Evolutionary conservation across 1,139 yeast species (phyloP), one percentile per base, ranked within the genome.

Genomic region (Debaryomyces sp.): DNA sequence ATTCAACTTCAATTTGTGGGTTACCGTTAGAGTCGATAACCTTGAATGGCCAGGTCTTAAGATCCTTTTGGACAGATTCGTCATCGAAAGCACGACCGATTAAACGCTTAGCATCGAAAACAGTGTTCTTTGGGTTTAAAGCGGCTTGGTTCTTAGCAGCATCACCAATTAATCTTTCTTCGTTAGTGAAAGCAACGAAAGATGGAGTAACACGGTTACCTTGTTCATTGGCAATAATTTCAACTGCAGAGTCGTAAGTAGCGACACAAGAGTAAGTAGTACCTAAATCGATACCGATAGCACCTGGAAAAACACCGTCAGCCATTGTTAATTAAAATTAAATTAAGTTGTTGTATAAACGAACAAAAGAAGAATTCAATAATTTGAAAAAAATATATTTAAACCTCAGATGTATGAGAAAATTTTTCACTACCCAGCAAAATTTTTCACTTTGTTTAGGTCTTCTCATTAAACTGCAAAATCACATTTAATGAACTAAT

Each of bases 221-320:
- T 84, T 91, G 97, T 79, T 91, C 97, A 83, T 91, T 91, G 77
- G 97, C 96, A 78, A 91, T 90, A 75, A 91, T 91, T 78, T 90
- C 97, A 64, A 85, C 70, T 59, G 87, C 91, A 81, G 84, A 88
- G 80, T 82, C 96, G 81, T 82, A 89, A 79, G 90, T 89, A 69
- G 97, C 97, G 64, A 91, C 98, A 87, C 97, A 91, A 59, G 97
- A 91, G 89, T 92, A 89, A 64, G 96, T 89, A 69, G 97, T 91
- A 85, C 98, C 98, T 81, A 90, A 87, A 87, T 90, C 97, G 90
- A 92, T 92, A 83, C 99, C 98, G 82, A 92, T 91, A 81, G 98
- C 98, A 86, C 96, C 96, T 86, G 92, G 96, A 89, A 89, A 92
- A 82, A 92, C 96, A 88, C 97, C 97, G 86, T 92, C 97, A 86